These are phyloP conservation scores for Clitopilus passeckerianus DNA, from an alignment of 768 basidiomycete genomes.

Conservation along the genomic window DNA sequence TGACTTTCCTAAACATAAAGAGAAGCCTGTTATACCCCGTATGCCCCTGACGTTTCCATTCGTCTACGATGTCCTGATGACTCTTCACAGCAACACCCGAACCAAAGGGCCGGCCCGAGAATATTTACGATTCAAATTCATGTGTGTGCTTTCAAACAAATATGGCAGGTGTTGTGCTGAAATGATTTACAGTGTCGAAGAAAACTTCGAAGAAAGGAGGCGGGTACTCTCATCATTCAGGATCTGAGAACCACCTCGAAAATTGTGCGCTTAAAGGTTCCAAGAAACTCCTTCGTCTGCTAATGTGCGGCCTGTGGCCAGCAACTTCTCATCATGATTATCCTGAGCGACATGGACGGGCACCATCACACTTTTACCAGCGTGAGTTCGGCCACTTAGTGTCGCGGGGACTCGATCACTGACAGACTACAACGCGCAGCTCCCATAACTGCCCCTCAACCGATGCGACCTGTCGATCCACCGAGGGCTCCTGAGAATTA, in stretches of 20 bases:
- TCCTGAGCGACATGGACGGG: constrained; percentile 2
- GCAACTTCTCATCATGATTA: constrained; percentile 8
- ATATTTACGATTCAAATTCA: constrained; percentile 6
- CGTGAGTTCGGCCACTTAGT: background rate
- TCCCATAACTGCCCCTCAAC: background rate
- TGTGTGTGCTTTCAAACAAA: background rate
- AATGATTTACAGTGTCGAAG: constrained; percentile 4
- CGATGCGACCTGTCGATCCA: background rate
- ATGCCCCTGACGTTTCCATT: background rate
- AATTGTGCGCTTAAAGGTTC: constrained; percentile 16
- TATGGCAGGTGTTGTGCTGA: background rate
- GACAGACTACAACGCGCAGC: background rate
- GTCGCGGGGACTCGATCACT: background rate
- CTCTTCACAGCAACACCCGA: constrained; percentile 1
- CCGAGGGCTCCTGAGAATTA: background rate
- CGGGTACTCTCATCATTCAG: constrained; percentile 9
- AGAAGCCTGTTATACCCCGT: constrained; percentile 10
- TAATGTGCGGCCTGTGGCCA: constrained; percentile 16
- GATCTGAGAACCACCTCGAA: constrained; percentile 10
- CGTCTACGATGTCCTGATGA: background rate
- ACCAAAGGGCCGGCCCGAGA: constrained; percentile 7
- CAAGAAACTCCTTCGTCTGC: constrained; percentile 10
- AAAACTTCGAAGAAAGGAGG: constrained; percentile 11
- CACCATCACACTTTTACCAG: background rate
- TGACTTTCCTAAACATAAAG: constrained; percentile 1